These are phyloP conservation scores for Zymoseptoria brevis DNA, from an alignment of 2,329 filamentous ascomycete genomes.

Conservation along the genomic window DNA sequence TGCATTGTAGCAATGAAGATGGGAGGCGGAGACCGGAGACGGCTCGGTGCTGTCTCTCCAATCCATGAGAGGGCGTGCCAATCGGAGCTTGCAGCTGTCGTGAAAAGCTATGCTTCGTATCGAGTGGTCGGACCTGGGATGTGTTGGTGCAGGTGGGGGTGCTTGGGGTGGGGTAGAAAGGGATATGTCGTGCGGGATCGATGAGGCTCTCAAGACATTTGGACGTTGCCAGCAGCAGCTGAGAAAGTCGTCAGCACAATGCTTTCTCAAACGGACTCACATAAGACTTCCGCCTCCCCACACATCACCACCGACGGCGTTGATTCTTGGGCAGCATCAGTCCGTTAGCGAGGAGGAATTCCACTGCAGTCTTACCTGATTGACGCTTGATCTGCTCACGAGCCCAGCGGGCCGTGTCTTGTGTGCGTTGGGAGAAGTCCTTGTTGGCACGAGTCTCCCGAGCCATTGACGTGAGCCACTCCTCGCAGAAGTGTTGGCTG, in stretches of 20 bases:
- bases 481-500: conserved; percentile 72
- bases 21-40: neutral
- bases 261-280: neutral
- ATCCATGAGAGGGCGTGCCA: neutral
- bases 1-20: conserved; percentile 62
- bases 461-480: conserved; percentile 84
- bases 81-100: neutral
- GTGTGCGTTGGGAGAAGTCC: conserved; percentile 75
- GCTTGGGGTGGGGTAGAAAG: neutral
- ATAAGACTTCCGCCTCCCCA: neutral
- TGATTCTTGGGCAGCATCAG: neutral
- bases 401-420: conserved; percentile 94
- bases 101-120: neutral
- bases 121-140: neutral
- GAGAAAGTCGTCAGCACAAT: conserved; percentile 3
- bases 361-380: conserved; percentile 26
- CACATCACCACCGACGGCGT: neutral
- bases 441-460: conserved; percentile 86
- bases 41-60: neutral
- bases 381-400: conserved; percentile 97
- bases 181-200: neutral
- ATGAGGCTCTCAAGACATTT: conserved; percentile 6
- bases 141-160: neutral
- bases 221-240: conserved; percentile 18
- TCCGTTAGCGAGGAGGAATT: neutral